Evolutionary conservation across 106 monocot species (phyloP), one percentile per base, ranked within the genome.

Genomic region (Dendrobium huoshanense): DNA sequence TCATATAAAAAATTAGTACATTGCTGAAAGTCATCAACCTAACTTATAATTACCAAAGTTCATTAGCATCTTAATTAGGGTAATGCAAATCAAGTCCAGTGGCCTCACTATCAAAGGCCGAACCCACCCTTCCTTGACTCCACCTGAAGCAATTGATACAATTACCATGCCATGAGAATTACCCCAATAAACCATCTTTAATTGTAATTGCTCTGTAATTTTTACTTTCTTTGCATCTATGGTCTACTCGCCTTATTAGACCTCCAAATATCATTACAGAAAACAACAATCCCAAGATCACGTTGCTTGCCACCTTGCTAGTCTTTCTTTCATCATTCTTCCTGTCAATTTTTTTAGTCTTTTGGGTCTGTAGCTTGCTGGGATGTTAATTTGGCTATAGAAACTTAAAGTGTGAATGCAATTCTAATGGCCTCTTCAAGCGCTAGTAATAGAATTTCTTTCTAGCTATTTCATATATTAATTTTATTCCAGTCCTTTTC

Each of bases 361-460:
- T 92, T 1, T 84, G 67, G n/a, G 85, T 83, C 59, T 0, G 80
- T 77, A 0, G 89, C 64, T 58, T 81, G 85, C 79, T 94, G 91
- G 10, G 87, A 73, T 82, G 88, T 92, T 85, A 94, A 73, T 73
- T 84, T 83, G 4, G 94, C 92, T 31, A 98, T 94, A 5, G 94
- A 92, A 49, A 98, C 51, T 51, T 51, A 1, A 51, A 13, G 48
- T 48, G 48, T 48, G 51, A 51, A 51, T 51, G 10, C 15, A 51
- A 22, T 61, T 19, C 22, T 61, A 61, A 7, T 61, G 22, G 19
- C 61, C 4, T 61, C 18, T 58, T n/a, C 61, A 22, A 61, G 22
- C n/a, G 2, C 61, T 22, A 61, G 61, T 20, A 22, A 20, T n/a
- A n/a, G 61, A 61, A 22, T 10, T 61, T 61, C n/a, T 22, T 5